Conservation (phyloP, 805 yeast genomes). For the Kodamaea nitidulidarum region DNA sequence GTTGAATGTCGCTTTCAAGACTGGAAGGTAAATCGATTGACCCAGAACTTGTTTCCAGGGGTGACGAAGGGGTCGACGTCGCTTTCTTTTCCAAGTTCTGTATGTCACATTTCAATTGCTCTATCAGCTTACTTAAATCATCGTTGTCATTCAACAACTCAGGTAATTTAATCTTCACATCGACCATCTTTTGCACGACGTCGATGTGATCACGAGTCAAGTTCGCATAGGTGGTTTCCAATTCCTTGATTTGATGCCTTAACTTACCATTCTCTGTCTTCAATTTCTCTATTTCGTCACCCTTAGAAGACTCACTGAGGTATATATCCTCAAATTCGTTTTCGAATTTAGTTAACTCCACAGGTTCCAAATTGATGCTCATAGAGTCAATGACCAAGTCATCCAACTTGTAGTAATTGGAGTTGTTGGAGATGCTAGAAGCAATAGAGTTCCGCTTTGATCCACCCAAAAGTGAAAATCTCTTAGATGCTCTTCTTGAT, state of each 20-base stretch:
- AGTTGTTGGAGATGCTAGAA: conserved; percentile 7
- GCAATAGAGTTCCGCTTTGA: conserved; percentile 17
- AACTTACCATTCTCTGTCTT: conserved; percentile 66
- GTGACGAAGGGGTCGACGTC: conserved; percentile 10
- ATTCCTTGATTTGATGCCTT: conserved; percentile 64
- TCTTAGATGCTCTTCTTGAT: conserved; percentile 13
- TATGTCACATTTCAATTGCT: conserved; percentile 23
- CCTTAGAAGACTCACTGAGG: conserved; percentile 58
- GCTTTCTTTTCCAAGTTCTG: conserved; percentile 41
- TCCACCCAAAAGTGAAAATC: conserved; percentile 23
- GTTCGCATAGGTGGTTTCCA: conserved; percentile 65
- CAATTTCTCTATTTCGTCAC: conserved; percentile 55
- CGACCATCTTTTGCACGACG: conserved; percentile 83
- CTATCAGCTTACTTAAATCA: conserved; percentile 49
- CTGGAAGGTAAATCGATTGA: conserved; percentile 25
- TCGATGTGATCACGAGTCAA: conserved; percentile 81
- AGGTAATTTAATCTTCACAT: conserved; percentile 70
- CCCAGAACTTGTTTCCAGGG: conserved; percentile 6
- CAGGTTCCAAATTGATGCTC: conserved; percentile 67
- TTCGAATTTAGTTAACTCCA: conserved; percentile 63
- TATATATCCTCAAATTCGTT: conserved; percentile 76
- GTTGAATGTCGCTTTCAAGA: conserved; percentile 35
- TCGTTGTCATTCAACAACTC: conserved; percentile 70
- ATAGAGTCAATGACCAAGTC: conserved; percentile 76
- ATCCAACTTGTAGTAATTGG: conserved; percentile 57